phyloP scores from a whole-genome alignment of 192 early-diverging fungal species.

The Coemansia sp. region DNA sequence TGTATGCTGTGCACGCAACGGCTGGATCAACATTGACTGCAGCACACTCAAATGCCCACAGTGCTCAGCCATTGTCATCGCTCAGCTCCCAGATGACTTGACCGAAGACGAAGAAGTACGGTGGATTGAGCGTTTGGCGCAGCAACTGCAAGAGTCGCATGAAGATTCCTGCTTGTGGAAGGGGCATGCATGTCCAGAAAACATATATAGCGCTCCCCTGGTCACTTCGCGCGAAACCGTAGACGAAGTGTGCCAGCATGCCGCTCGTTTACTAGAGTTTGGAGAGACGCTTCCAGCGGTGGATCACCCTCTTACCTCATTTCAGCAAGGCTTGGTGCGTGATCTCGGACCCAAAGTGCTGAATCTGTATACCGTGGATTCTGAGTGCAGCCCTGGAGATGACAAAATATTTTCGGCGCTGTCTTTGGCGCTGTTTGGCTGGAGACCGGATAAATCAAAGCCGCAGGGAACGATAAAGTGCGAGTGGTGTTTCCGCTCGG shows the following conservation, averaged over 20 bases:
- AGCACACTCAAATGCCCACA: constrained; percentile 42
- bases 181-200: constrained; percentile 25
- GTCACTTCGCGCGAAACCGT: constrained; percentile 35
- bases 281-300: constrained; percentile 16
- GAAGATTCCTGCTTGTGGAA: constrained; percentile 39
- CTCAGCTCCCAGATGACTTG: constrained; percentile 36
- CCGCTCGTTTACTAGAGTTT: constrained; percentile 28
- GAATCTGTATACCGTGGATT: neutral
- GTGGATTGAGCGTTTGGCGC: constrained; percentile 34
- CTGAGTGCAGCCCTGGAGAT: neutral
- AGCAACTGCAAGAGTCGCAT: constrained; percentile 51
- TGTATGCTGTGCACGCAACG: constrained; percentile 45
- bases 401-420: constrained; percentile 16
- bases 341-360: constrained; percentile 13
- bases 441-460: constrained; percentile 26
- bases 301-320: constrained; percentile 39
- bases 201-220: constrained; percentile 35
- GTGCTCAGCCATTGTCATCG: constrained; percentile 46
- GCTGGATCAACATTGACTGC: constrained; percentile 50
- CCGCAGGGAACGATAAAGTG: constrained; percentile 35
- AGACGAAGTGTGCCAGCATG: constrained; percentile 33
- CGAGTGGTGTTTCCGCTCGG: constrained; percentile 41
- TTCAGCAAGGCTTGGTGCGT: constrained; percentile 31
- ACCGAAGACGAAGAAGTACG: constrained; percentile 28
- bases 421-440: constrained; percentile 44